These are phyloP conservation scores for Blastomyces gilchristii DNA, from an alignment of 2,329 filamentous ascomycete species.

Conservation along the genomic window DNA sequence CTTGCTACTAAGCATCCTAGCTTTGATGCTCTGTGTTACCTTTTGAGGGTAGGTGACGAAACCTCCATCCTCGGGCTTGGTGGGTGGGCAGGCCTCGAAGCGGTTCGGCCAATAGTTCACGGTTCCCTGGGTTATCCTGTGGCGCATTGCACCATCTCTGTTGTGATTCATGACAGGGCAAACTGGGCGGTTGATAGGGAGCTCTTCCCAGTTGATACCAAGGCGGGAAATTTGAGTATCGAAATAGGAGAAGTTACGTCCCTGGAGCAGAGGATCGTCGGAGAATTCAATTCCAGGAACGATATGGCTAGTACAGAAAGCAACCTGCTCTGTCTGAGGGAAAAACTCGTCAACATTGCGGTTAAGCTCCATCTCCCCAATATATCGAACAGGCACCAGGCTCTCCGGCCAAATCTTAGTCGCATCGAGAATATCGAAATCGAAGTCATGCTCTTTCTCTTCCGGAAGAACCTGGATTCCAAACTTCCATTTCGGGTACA, in stretches of 20 bases:
- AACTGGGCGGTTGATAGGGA: constrained; percentile 66
- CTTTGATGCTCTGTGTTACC: constrained; percentile 55
- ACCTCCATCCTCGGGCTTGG: constrained; percentile 50
- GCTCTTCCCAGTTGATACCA: constrained; percentile 64
- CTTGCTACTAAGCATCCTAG: constrained; percentile 53
- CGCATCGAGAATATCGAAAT: constrained; percentile 75
- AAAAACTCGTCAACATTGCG: constrained; percentile 73
- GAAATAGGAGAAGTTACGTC: constrained; percentile 55
- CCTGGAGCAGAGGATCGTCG: constrained; percentile 63
- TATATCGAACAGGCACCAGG: constrained; percentile 60
- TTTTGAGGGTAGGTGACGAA: constrained; percentile 59
- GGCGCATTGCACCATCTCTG: constrained; percentile 62
- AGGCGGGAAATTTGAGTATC: constrained; percentile 53
- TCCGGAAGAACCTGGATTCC: constrained; percentile 71
- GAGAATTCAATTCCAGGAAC: constrained; percentile 70
- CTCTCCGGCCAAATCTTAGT: constrained; percentile 84
- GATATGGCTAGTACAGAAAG: constrained; percentile 71
- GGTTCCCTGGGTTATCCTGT: constrained; percentile 61
- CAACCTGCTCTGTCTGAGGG: constrained; percentile 69
- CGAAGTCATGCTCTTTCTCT: constrained; percentile 61
- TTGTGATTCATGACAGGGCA: constrained; percentile 68
- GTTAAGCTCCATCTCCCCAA: constrained; percentile 71
- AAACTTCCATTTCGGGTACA: constrained; percentile 68
- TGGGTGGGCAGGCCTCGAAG: constrained; percentile 53
- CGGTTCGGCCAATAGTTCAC: constrained; percentile 77